These are phyloP conservation scores for Teunomyces tritomae DNA, from an alignment of 805 yeast genomes.

Conservation along the genomic window DNA sequence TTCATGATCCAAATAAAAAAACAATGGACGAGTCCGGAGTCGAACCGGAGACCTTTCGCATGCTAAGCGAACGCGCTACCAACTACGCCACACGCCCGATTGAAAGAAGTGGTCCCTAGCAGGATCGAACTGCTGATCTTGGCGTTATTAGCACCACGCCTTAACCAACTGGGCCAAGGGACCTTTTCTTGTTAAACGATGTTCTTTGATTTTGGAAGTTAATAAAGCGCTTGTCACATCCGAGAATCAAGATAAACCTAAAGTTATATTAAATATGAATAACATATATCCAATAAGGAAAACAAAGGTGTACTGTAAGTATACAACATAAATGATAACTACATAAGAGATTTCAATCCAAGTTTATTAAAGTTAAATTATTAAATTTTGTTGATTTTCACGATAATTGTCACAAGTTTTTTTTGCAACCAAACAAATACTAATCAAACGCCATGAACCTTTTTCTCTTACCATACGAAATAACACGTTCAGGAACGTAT, in stretches of 20 bases:
- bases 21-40: slow-evolving; percentile 69
- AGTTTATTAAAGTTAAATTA: not conserved
- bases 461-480: slow-evolving; percentile 2
- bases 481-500: slow-evolving; percentile 16
- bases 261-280: not conserved
- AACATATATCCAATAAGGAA: too few relatives aligned
- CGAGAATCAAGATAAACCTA: not conserved
- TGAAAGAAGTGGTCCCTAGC: slow-evolving; percentile 23
- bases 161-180: slow-evolving; percentile 62
- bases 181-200: slow-evolving; percentile 19
- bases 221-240: not conserved
- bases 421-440: not conserved
- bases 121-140: slow-evolving; percentile 49
- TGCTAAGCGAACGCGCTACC: slow-evolving; percentile 81
- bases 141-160: slow-evolving; percentile 59
- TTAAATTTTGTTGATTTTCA: not conserved
- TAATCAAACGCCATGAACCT: not conserved
- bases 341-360: too few relatives aligned
- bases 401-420: not conserved
- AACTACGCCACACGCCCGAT: slow-evolving; percentile 77
- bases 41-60: slow-evolving; percentile 70
- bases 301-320: too few relatives aligned
- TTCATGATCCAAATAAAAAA: slow-evolving; percentile 16
- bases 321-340: too few relatives aligned
- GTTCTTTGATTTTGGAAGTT: not conserved